These are phyloP conservation scores for Puccinia hordei DNA, from an alignment of 1,284 basidiomycete genomes.

Conservation along the genomic window DNA sequence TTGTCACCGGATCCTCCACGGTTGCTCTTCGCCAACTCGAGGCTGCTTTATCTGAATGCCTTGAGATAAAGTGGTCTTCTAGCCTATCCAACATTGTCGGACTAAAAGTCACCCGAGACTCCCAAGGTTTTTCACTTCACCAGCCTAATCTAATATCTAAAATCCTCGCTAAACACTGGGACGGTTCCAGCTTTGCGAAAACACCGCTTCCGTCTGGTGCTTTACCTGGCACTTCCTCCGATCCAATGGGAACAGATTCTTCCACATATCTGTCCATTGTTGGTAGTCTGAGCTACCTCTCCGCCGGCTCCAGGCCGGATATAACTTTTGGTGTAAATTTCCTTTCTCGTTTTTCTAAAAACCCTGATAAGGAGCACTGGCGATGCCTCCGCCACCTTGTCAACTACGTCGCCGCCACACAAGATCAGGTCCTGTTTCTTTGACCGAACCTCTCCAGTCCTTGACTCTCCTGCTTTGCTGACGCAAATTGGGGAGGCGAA, in stretches of 20 bases:
- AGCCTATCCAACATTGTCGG: not conserved
- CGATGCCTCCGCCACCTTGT: not conserved
- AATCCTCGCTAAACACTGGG: not conserved
- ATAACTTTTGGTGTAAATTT: not conserved
- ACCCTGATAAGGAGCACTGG: not conserved
- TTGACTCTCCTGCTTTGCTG: too few species aligned
- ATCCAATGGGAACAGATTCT: too few species aligned
- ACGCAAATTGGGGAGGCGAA: too few species aligned
- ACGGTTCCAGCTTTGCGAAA: too few species aligned
- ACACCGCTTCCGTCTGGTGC: not conserved
- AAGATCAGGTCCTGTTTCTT: not conserved
- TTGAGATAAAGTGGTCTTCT: too few species aligned
- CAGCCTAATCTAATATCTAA: not conserved
- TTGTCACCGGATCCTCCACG: too few species aligned
- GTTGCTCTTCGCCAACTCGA: too few species aligned
- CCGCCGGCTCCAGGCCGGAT: not conserved
- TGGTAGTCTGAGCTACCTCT: not conserved
- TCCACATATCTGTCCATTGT: not conserved
- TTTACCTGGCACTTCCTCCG: too few species aligned
- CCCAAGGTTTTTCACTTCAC: not conserved
- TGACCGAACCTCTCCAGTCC: not conserved
- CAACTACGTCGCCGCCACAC: not conserved
- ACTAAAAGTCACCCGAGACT: not conserved
- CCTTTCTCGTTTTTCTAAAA: not conserved
- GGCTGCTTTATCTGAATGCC: too few species aligned